These are phyloP conservation scores for Globisporangium solare DNA, from an alignment of 352 stramenopile genomes.

Conservation along the genomic window DNA sequence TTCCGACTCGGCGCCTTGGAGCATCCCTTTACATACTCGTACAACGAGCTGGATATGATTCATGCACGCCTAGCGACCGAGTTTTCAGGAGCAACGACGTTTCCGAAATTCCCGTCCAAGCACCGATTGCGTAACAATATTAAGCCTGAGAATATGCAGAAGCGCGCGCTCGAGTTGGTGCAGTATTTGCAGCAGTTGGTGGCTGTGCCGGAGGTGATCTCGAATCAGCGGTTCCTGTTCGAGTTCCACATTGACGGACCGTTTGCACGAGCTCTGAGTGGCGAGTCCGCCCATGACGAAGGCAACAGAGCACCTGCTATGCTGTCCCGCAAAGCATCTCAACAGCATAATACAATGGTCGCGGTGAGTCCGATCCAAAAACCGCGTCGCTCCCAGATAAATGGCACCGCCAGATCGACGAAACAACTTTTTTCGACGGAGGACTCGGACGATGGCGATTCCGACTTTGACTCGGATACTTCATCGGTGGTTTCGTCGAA, in stretches of 20 bases:
- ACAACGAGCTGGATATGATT: constrained; percentile 70
- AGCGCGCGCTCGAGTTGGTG: constrained; percentile 74
- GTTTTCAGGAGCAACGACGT: constrained; percentile 14
- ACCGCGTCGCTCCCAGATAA: constrained; percentile 9
- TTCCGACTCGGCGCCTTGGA: constrained; percentile 33
- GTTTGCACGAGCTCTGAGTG: constrained; percentile 28
- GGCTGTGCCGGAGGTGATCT: constrained; percentile 34
- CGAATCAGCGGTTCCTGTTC: constrained; percentile 58
- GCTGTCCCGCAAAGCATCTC: constrained; percentile 5
- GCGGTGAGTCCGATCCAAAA: constrained; percentile 17
- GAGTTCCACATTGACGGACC: constrained; percentile 54
- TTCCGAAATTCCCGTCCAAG: constrained; percentile 81
- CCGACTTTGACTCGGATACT: constrained; percentile 47
- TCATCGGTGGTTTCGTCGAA: constrained; percentile 9
- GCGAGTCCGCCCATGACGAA: constrained; percentile 2
- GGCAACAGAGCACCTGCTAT: constrained; percentile 7
- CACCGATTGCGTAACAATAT: constrained; percentile 70
- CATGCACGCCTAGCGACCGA: constrained; percentile 42
- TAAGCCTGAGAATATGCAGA: constrained; percentile 84
- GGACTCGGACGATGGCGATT: constrained; percentile 24
- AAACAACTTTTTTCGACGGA: constrained; percentile 50
- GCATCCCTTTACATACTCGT: constrained; percentile 57
- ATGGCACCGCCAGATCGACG: constrained; percentile 15
- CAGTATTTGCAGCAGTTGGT: constrained; percentile 72
- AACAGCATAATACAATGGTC: not conserved